These are phyloP conservation scores for Vanderwaltozyma tropicalis DNA, from an alignment of 805 yeast genomes.

Conservation along the genomic window DNA sequence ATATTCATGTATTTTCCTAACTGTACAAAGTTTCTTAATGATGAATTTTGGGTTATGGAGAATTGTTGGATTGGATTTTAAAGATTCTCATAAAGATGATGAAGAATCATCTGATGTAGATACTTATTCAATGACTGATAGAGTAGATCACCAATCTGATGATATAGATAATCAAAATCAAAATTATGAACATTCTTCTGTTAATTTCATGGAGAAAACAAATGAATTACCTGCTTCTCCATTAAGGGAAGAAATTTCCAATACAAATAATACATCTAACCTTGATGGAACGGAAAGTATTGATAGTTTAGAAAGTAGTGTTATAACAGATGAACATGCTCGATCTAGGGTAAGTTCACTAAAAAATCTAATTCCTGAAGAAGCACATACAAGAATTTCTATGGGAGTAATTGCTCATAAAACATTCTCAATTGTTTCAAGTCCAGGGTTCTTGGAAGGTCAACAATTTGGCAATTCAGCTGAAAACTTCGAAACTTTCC, in stretches of 20 bases:
- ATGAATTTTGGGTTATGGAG: slow-evolving; percentile 71
- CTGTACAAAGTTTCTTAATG: slow-evolving; percentile 53
- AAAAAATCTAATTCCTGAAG: neutral
- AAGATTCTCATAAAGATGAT: slow-evolving; percentile 19
- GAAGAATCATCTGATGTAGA: slow-evolving; percentile 3
- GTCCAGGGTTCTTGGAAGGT: neutral
- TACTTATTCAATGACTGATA: neutral
- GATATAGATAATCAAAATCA: neutral
- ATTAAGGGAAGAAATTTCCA: neutral
- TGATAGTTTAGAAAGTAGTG: neutral
- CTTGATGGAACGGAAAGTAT: slow-evolving; percentile 9
- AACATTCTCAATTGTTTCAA: slow-evolving; percentile 1
- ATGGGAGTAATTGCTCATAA: neutral
- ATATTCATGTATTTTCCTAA: slow-evolving; percentile 62
- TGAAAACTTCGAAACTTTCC: neutral
- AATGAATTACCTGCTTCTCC: too few species aligned
- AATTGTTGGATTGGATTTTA: slow-evolving; percentile 61
- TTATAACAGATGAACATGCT: neutral
- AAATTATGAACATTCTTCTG: too few species aligned
- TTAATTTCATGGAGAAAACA: slow-evolving; percentile 4
- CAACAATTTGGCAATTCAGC: neutral
- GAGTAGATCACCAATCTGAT: neutral
- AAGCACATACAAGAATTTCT: slow-evolving; percentile 1
- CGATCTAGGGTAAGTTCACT: neutral
- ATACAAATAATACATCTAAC: too few species aligned